Conservation (phyloP, 306 rosid genomes). For the Herpetospermum pedunculosum region DNA sequence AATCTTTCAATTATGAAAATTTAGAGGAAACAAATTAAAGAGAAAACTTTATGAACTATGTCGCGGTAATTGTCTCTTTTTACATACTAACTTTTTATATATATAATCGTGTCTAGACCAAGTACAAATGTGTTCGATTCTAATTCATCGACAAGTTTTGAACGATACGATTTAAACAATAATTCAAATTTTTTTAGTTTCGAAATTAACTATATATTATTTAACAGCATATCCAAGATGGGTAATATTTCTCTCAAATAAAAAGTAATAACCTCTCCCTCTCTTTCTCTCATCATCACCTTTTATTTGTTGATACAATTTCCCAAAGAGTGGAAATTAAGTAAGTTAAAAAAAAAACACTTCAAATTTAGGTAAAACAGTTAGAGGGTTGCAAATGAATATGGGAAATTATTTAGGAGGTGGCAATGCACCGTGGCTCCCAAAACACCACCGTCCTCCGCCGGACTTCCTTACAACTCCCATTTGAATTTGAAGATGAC, state of each 20-base stretch:
- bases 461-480: slow-evolving; percentile 68
- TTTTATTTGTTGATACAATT: not conserved
- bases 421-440: slow-evolving; percentile 83
- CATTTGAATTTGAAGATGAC: slow-evolving; percentile 32
- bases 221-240: not conserved
- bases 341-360: not conserved
- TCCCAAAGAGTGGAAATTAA: slow-evolving; percentile 7
- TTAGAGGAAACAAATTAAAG: too few species aligned
- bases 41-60: too few species aligned
- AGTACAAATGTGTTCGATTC: too few species aligned
- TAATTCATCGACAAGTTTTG: too few species aligned
- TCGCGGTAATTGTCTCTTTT: too few species aligned
- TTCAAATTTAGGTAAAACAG: not conserved
- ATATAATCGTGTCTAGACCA: too few species aligned
- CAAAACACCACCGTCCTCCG: slow-evolving; percentile 49
- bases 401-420: slow-evolving; percentile 33
- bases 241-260: not conserved
- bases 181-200: too few species aligned
- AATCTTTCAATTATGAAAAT: too few species aligned
- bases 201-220: not conserved
- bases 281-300: not conserved
- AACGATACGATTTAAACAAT: too few species aligned
- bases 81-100: too few species aligned
- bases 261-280: not conserved
- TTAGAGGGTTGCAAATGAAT: not conserved